phyloP scores from a whole-genome alignment of 805 yeast species.

The Diddensiella caesifluorescens region DNA sequence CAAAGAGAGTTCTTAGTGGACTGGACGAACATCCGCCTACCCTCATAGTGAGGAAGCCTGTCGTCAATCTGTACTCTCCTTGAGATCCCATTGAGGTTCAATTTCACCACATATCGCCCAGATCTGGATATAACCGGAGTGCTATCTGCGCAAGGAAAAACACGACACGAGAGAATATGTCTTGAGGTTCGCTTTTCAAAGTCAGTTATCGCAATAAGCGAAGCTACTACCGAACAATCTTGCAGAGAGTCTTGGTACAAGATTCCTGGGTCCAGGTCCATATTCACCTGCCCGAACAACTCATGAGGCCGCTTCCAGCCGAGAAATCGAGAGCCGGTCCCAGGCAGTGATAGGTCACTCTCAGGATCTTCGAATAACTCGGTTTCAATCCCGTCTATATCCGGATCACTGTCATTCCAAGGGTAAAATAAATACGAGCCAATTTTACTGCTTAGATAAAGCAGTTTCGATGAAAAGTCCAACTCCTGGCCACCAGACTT shows the following conservation, averaged over 20 bases:
- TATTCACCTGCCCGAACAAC: constrained; percentile 7
- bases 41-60: constrained; percentile 35
- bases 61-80: constrained; percentile 47
- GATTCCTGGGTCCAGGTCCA: constrained; percentile 10
- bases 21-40: constrained; percentile 6
- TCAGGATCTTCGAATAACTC: constrained; percentile 16
- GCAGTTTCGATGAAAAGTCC: constrained; percentile 21
- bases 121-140: constrained; percentile 20
- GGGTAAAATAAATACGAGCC: constrained; percentile 31
- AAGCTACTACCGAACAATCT: constrained; percentile 73
- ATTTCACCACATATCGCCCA: constrained; percentile 37
- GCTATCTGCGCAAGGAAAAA: constrained; percentile 23
- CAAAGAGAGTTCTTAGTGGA: constrained; percentile 35
- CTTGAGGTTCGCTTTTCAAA: constrained; percentile 21
- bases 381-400: not conserved
- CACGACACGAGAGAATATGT: constrained; percentile 18
- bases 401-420: constrained; percentile 12
- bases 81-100: constrained; percentile 49
- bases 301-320: constrained; percentile 22
- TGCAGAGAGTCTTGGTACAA: constrained; percentile 31
- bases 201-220: constrained; percentile 48
- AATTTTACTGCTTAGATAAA: constrained; percentile 33
- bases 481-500: constrained; percentile 8
- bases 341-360: constrained; percentile 19
- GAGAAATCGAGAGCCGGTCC: constrained; percentile 4